A percentile compares a stretch with the other conserved stretches of the same genome.
These are phyloP conservation scores for Debaryomyces hansenii DNA, from an alignment of 805 yeast genomes.

Conservation along the genomic window DNA sequence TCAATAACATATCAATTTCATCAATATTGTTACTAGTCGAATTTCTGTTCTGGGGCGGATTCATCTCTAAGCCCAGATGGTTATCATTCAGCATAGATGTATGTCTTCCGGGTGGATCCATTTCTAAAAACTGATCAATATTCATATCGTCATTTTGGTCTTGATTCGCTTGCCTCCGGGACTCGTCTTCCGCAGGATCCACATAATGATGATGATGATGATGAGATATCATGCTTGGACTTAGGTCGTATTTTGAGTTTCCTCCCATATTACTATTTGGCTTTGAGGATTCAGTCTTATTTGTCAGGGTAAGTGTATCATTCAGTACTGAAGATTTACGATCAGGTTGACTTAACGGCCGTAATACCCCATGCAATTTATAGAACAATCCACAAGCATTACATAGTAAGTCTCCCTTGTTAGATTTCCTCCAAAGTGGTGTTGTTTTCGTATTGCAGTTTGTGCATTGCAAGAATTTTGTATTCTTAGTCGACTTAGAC, in stretches of 20 bases:
- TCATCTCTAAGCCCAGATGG: neutral
- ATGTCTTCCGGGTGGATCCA: neutral
- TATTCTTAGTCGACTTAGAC: neutral
- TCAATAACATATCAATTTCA: slow-evolving; percentile 40
- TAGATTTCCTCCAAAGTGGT: slow-evolving; percentile 45
- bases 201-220: slow-evolving; percentile 5
- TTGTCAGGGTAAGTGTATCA: slow-evolving; percentile 1
- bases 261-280: neutral
- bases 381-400: slow-evolving; percentile 48
- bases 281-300: neutral
- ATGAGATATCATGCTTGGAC: slow-evolving; percentile 8
- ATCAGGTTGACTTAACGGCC: slow-evolving; percentile 31
- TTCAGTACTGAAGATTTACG: slow-evolving; percentile 13
- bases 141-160: neutral
- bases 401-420: slow-evolving; percentile 42
- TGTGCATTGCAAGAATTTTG: slow-evolving; percentile 33
- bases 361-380: slow-evolving; percentile 44
- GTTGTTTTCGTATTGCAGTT: slow-evolving; percentile 47
- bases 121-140: neutral
- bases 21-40: slow-evolving; percentile 19
- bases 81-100: neutral
- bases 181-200: neutral
- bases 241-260: neutral
- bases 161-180: neutral
- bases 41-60: neutral